Base-by-base conservation (phyloP, 306 rosid genomes). In the Prunus dulcis region DNA sequence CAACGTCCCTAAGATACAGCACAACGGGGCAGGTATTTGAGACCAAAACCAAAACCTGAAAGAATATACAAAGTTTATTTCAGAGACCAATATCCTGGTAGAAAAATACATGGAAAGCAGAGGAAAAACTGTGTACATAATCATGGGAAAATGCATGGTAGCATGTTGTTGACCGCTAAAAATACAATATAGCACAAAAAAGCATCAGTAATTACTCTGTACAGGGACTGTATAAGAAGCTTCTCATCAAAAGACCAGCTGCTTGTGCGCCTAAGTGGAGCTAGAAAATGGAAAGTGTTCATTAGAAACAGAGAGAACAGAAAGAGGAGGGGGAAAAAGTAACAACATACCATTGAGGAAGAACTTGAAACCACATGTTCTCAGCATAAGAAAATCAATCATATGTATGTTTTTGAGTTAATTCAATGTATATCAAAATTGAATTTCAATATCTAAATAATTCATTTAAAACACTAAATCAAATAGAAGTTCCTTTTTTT, bases 191-290 rank as follows among this genome's bases (percentile, higher is more conserved):
- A 22, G 51, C 57, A 50, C 22, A 61, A 23, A 50, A 57, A 7
- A 27, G 12, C 47, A 14, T 14, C 19, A 67, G 32, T 23, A n/a
- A 18, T 70, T 87, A 92, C 99, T 92, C 87, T 92, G 82, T 91
- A 90, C 49, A 96, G 91, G 70, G 96, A 78, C 64, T 89, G 99
- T 73, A 92, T 83, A 60, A 96, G 89, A 78, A 96, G 91, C 78
- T 80, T 92, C 83, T 96, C 99, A 11, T 96, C 97, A 57, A 96
- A 92, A 51, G 96, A 86, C 99, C 97, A 96, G 84, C 98, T 92
- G 84, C 83, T 84, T 60, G 86, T 81, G 84, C 87, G 96, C 86
- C 81, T 95, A 76, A 85, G 85, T 77, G 90, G 79, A 75, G 79
- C 97, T 96, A 76, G 65, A 82, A 47, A 49, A 25, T 27, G 46